Base-by-base conservation (phyloP, 176 grass and related monocot genomes). In the Aegilops sharonensis region DNA sequence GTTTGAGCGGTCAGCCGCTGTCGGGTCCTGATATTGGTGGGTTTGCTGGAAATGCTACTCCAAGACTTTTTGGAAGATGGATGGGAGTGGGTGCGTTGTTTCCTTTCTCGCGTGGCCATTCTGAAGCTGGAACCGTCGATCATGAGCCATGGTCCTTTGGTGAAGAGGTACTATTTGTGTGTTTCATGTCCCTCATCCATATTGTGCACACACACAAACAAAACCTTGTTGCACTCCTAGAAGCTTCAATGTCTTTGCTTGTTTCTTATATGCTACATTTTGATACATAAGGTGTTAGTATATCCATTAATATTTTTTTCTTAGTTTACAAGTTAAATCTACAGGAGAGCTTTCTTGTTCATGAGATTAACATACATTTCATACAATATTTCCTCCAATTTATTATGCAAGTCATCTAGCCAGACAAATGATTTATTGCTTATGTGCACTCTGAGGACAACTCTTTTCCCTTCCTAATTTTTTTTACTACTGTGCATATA, bases 141-240 rank as follows among this genome's bases (percentile, higher is more conserved):
- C 95, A 98, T 40, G 93, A 98, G 29, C 95, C 95, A 80, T 98
- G 95, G 95, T 95, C 93, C 75, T 98, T 98, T 5, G 95, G 93
- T 30, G 85, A 94, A 94, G 95, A 98, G 93, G 95, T 90, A 92
- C 14, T 20, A 4, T 36, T 59, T 59, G 20, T 9, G 56, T 59
- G 56, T 59, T 61, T 90, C 29, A 85, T 75, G 25, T 18, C 84
- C 25, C 14, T 6, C 14, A 54, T 25, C 7, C 13, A 57, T 11
- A 73, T 24, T 52, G 25, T 31, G 25, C 14, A 52, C 4, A 8
- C 27, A 72, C 31, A 50, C 66, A 89, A 2, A 57, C 24, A 54
- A 23, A 45, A 31, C 29, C 25, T 80, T 76, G 25, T 74, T 67
- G 48, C 60, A 35, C 34, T 57, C 32, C 11, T 40, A 34, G 45